Base-by-base conservation (phyloP, 139 green algal species). In the Penium margaritaceum region DNA sequence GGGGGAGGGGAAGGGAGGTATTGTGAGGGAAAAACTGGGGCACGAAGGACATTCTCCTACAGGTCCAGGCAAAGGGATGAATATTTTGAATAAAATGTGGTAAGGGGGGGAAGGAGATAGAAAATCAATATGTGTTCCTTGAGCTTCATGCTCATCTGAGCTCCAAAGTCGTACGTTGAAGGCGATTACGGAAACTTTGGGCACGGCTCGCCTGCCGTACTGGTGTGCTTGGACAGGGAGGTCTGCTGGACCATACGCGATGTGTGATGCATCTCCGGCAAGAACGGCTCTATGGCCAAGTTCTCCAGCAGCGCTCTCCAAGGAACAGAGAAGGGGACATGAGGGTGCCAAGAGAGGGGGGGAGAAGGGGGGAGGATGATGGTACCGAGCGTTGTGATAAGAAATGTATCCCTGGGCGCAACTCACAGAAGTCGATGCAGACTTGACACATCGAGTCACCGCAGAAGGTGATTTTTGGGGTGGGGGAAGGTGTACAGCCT, bases 251-350 rank as follows among this genome's bases (percentile, higher is more conserved):
- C 6, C 34, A 21, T 6, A 7, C 38, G 29, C 17, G 29, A 43
- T 2, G 68, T 76, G 2, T 70, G 46, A n/a, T 76, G 68, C 32
- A 76, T 51, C n/a, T 67, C 68, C 19, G 68, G 68, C 53, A 70
- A 32, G 33, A 76, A 76, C 0, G 29, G 32, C 6, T 69, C 68
- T 19, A 54, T 34, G 27, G 53, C 32, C 1, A 76, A 29, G 46
- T 76, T 76, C 24, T 46, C 47, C 24, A 30, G 51, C 34, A 76
- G 68, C n/a, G n/a, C n/a, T n/a, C n/a, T n/a, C n/a, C n/a, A n/a
- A n/a, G n/a, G n/a, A n/a, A n/a, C n/a, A n/a, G n/a, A n/a, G n/a
- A n/a, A n/a, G n/a, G n/a, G n/a, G n/a, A n/a, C n/a, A n/a, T n/a
- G n/a, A n/a, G n/a, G n/a, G n/a, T n/a, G n/a, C n/a, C n/a, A n/a